phyloP scores from a whole-genome alignment of 2,329 filamentous ascomycete species.

The Ophiocordyceps sinensis region DNA sequence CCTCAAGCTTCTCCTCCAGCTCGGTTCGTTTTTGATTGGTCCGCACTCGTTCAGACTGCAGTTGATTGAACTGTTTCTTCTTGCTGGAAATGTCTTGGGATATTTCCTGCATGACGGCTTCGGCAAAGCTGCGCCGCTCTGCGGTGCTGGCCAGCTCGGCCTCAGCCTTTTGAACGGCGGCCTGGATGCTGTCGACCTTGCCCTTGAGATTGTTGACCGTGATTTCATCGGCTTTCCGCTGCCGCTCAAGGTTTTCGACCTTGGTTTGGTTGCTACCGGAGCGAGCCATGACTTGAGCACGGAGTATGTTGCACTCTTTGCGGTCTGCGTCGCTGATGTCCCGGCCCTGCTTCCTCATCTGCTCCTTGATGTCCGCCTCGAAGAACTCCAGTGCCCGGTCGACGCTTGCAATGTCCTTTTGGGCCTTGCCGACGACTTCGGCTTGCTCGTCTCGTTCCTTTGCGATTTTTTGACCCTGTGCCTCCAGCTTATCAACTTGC shows the following conservation, averaged over 20 bases:
- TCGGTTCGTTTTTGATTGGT: slow-evolving; percentile 74
- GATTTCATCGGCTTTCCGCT: slow-evolving; percentile 82
- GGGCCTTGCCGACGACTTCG: slow-evolving; percentile 53
- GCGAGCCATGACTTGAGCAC: slow-evolving; percentile 70
- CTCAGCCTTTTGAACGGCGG: slow-evolving; percentile 58
- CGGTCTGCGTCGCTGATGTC: slow-evolving; percentile 76
- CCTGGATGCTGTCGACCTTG: slow-evolving; percentile 68
- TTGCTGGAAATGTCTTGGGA: slow-evolving; percentile 68
- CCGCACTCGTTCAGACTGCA: slow-evolving; percentile 71
- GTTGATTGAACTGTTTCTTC: slow-evolving; percentile 78
- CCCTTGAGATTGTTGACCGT: slow-evolving; percentile 80
- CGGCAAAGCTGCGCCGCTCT: slow-evolving; percentile 51
- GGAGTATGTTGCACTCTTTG: slow-evolving; percentile 76
- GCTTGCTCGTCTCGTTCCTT: slow-evolving; percentile 66
- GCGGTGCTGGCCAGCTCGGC: slow-evolving; percentile 54
- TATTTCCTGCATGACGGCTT: slow-evolving; percentile 50
- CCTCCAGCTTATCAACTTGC: slow-evolving; percentile 53
- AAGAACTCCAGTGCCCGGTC: slow-evolving; percentile 82
- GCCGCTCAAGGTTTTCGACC: slow-evolving; percentile 73
- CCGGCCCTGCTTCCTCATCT: slow-evolving; percentile 73
- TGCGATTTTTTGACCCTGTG: slow-evolving; percentile 53
- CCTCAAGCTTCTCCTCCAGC: slow-evolving; percentile 80
- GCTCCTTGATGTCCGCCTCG: slow-evolving; percentile 74
- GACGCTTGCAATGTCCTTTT: slow-evolving; percentile 70
- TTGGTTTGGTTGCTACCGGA: slow-evolving; percentile 70